Evolutionary conservation across 805 yeast species (phyloP).

Genomic region (Candida silvicultrix): DNA sequence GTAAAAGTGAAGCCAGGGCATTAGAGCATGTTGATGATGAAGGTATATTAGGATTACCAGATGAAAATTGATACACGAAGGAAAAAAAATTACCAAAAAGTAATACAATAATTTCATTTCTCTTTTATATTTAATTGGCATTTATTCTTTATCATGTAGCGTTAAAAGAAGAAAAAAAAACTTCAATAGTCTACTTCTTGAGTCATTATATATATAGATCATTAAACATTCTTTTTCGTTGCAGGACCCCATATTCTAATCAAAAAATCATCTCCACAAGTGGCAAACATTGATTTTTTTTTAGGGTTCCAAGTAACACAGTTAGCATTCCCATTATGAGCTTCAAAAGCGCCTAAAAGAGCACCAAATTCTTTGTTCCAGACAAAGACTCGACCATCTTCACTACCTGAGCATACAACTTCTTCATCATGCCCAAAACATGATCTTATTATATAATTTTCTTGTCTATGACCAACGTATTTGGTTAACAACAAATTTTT

Average conservation of each 20-base stretch:
- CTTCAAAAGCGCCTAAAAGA: conserved; percentile 49
- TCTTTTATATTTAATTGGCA: not conserved
- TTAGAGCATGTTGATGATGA: conserved; percentile 25
- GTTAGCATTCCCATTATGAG: conserved; percentile 64
- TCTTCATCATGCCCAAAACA: conserved; percentile 71
- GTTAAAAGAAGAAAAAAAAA: no score
- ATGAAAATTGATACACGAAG: not conserved
- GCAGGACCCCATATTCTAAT: conserved; percentile 62
- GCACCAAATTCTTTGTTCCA: conserved; percentile 76
- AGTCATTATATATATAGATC: not conserved
- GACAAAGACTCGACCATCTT: conserved; percentile 69
- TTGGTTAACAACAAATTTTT: conserved; percentile 52
- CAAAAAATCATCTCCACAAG: conserved; percentile 77
- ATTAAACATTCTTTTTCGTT: not conserved
- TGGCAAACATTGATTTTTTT: conserved; percentile 52
- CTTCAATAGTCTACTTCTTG: no score
- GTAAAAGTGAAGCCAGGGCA: conserved; percentile 45
- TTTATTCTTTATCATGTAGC: no score
- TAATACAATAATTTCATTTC: no score
- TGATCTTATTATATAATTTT: conserved; percentile 64
- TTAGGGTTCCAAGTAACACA: conserved; percentile 70
- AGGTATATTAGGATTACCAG: not conserved
- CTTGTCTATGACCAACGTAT: conserved; percentile 68
- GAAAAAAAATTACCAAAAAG: no score
- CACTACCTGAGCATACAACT: conserved; percentile 74